These are phyloP conservation scores for Eutrema japonicum DNA, from an alignment of 345 rosid species.

Conservation along the genomic window DNA sequence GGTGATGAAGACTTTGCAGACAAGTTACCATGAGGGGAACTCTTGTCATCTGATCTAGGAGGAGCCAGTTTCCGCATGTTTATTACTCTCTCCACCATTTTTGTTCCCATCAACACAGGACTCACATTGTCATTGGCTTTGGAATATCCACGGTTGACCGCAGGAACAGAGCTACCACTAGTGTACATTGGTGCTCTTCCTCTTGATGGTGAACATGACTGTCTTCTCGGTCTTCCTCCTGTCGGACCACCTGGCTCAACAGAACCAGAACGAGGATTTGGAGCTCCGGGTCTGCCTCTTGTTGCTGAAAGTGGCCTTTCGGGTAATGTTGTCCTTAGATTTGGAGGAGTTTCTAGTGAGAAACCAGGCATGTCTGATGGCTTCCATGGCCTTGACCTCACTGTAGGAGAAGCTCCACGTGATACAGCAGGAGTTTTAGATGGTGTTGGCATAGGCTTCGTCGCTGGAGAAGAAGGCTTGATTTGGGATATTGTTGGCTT, in stretches of 20 bases:
- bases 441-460: constrained; percentile 49
- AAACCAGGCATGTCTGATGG: constrained; percentile 99
- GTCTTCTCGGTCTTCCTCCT: constrained; percentile 75
- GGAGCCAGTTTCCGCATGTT: constrained; percentile 93
- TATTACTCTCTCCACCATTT: constrained; percentile 96
- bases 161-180: constrained; percentile 96
- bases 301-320: constrained; percentile 93
- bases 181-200: constrained; percentile 70
- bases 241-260: constrained; percentile 67
- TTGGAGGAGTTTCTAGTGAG: constrained; percentile 94
- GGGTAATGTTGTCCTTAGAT: constrained; percentile 83
- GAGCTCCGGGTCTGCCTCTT: constrained; percentile 96
- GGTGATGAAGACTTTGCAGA: constrained; percentile 89
- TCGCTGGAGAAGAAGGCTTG: constrained; percentile 56
- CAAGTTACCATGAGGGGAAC: constrained; percentile 71
- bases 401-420: constrained; percentile 78
- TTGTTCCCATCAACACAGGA: constrained; percentile 84
- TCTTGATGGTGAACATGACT: constrained; percentile 96
- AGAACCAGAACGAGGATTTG: constrained; percentile 83
- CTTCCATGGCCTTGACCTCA: constrained; percentile 90
- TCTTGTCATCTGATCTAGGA: constrained; percentile 72
- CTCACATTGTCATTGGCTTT: constrained; percentile 75
- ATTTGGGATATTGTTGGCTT: constrained; percentile 53
- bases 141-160: constrained; percentile 64
- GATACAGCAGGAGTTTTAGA: constrained; percentile 63